Evolutionary conservation across 352 stramenopile species (phyloP).

Genomic region (Phytophthora europaea): DNA sequence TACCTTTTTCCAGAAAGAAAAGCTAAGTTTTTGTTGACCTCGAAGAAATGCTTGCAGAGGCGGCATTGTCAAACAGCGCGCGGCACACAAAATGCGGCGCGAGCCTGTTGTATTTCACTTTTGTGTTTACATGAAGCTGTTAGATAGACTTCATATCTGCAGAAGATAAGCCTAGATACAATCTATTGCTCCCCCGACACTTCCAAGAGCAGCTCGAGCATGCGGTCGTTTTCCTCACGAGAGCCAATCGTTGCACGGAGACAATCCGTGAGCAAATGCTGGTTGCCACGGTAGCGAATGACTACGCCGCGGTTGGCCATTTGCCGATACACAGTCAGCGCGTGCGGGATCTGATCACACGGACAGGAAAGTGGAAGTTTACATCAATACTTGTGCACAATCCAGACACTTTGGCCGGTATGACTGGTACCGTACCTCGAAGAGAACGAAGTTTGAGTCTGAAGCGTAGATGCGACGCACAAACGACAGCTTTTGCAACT

Average conservation of each 20-base stretch:
- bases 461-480: slow-evolving; percentile 94
- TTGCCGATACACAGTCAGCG: slow-evolving; percentile 95
- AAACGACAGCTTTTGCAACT: slow-evolving; percentile 93
- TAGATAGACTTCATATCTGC: neutral
- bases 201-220: slow-evolving; percentile 88
- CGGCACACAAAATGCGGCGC: neutral
- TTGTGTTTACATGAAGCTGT: neutral
- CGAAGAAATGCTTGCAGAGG: neutral
- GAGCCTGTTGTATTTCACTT: neutral
- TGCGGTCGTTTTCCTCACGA: slow-evolving; percentile 94
- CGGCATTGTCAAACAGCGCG: neutral
- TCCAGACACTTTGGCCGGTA: neutral
- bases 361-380: neutral
- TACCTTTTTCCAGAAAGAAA: neutral
- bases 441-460: slow-evolving; percentile 99
- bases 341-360: slow-evolving; percentile 79
- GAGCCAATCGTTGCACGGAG: slow-evolving; percentile 96
- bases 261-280: slow-evolving; percentile 96
- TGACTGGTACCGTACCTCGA: slow-evolving; percentile 76
- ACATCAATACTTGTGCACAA: neutral
- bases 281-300: slow-evolving; percentile 97
- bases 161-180: neutral
- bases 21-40: neutral
- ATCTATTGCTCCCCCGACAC: slow-evolving; percentile 68
- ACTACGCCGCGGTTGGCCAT: slow-evolving; percentile 96